Evolutionary conservation across 176 grass and related monocot species (phyloP).

Genomic region (Raddia distichophylla): DNA sequence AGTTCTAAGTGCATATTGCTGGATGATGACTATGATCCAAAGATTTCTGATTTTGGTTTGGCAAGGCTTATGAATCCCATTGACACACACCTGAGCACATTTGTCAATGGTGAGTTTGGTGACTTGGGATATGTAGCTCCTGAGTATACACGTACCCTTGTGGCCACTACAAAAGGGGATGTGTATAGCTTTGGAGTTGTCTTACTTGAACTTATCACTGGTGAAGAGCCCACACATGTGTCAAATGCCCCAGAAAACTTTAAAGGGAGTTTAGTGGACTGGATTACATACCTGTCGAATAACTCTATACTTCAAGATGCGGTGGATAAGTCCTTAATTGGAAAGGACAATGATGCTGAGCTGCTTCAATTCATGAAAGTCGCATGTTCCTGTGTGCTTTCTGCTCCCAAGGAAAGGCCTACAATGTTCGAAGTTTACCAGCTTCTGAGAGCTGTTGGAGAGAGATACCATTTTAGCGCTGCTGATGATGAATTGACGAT

Average conservation of each 20-base stretch:
- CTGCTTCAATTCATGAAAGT: conserved; percentile 91
- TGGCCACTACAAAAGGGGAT: conserved; percentile 89
- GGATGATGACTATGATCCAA: conserved; percentile 79
- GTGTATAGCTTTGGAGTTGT: conserved; percentile 90
- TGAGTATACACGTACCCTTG: conserved; percentile 79
- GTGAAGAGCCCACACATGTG: conserved; percentile 68
- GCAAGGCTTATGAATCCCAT: conserved; percentile 97
- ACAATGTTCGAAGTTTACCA: conserved; percentile 94
- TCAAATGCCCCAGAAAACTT: conserved; percentile 83
- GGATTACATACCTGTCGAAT: conserved; percentile 96
- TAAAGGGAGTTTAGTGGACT: conserved; percentile 91
- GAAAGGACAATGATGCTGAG: conserved; percentile 75
- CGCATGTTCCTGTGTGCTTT: conserved; percentile 74
- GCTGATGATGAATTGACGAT: conserved; percentile 65
- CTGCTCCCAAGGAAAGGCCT: conserved; percentile 78
- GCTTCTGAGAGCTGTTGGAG: conserved; percentile 78
- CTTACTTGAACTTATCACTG: conserved; percentile 85
- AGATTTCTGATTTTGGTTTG: conserved; percentile 95
- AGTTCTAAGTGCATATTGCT: conserved; percentile 96
- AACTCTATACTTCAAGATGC: conserved; percentile 86
- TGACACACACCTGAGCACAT: conserved; percentile 92
- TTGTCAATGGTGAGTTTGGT: conserved; percentile 89
- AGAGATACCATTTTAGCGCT: conserved; percentile 80
- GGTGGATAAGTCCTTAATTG: conserved; percentile 79
- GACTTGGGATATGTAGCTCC: conserved; percentile 94